phyloP scores from a whole-genome alignment of 257 asterid genomes.

The Gentiana macrophylla region DNA sequence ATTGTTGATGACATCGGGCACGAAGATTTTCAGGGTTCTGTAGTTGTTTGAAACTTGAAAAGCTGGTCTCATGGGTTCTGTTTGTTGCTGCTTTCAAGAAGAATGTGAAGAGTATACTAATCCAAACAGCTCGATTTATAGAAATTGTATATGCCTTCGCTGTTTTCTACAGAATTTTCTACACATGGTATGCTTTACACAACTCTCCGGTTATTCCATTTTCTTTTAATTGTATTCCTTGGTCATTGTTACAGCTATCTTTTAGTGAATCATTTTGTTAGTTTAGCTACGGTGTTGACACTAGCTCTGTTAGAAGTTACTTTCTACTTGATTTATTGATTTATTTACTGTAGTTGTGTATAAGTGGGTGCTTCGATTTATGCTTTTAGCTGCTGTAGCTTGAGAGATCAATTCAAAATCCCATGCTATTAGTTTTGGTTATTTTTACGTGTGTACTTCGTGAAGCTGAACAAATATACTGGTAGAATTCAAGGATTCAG shows the following conservation, averaged over 20 bases:
- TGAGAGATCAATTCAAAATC: too few species aligned
- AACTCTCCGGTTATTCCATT: conserved; percentile 4
- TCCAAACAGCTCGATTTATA: conserved; percentile 51
- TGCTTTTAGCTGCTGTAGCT: too few species aligned
- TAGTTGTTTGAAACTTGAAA: conserved; percentile 7
- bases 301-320: too few species aligned
- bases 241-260: too few species aligned
- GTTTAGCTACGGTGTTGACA: background rate
- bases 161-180: conserved; percentile 50
- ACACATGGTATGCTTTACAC: conserved; percentile 48
- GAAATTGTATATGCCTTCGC: conserved; percentile 60
- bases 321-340: too few species aligned
- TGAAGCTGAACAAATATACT: too few species aligned
- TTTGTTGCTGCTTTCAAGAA: conserved; percentile 72
- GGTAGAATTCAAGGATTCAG: too few species aligned
- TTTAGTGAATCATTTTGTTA: background rate
- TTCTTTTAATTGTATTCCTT: background rate
- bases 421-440: too few species aligned
- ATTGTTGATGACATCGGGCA: conserved; percentile 14
- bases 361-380: too few species aligned
- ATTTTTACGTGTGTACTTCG: too few species aligned
- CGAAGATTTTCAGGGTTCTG: conserved; percentile 6
- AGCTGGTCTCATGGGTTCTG: conserved; percentile 58
- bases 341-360: too few species aligned
- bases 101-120: conserved; percentile 60